Conservation (phyloP, 2,329 filamentous ascomycete species). For the Stagonosporopsis vannaccii region DNA sequence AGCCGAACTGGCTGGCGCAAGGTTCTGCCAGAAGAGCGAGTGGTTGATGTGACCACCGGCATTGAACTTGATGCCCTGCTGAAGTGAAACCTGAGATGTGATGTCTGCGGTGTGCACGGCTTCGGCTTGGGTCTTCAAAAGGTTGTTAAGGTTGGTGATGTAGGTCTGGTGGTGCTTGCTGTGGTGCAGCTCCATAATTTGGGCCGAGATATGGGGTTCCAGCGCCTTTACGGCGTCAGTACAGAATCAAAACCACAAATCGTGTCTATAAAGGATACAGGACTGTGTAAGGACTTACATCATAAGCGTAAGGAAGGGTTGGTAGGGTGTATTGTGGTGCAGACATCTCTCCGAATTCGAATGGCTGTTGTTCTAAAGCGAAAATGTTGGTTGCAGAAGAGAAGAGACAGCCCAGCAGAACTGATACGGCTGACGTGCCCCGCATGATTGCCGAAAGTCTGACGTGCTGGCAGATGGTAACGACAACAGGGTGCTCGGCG, state of each 20-base stretch:
- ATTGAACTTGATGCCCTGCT: slow-evolving; percentile 81
- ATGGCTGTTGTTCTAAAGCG: slow-evolving; percentile 45
- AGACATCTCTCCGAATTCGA: slow-evolving; percentile 48
- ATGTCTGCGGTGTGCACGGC: slow-evolving; percentile 67
- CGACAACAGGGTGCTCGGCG: slow-evolving; percentile 44
- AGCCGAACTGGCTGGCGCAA: slow-evolving; percentile 66
- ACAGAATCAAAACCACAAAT: not conserved
- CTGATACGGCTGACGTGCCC: slow-evolving; percentile 22
- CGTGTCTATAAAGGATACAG: not conserved
- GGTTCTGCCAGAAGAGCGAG: slow-evolving; percentile 88
- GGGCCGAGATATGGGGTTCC: slow-evolving; percentile 75
- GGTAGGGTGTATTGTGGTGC: slow-evolving; percentile 66
- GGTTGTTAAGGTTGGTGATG: slow-evolving; percentile 76
- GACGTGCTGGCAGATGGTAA: slow-evolving; percentile 23
- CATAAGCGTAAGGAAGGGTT: slow-evolving; percentile 71
- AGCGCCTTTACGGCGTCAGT: slow-evolving; percentile 62
- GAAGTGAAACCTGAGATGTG: slow-evolving; percentile 70
- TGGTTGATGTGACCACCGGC: slow-evolving; percentile 94
- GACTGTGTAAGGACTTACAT: slow-evolving; percentile 57
- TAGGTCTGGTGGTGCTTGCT: slow-evolving; percentile 81
- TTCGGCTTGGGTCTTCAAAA: slow-evolving; percentile 65
- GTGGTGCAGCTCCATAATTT: slow-evolving; percentile 86
- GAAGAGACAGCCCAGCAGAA: slow-evolving; percentile 26
- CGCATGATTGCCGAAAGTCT: slow-evolving; percentile 34
- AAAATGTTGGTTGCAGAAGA: slow-evolving; percentile 16